Evolutionary conservation across 1,284 basidiomycete genomes (phyloP).

Genomic region (Sutorius eximius): DNA sequence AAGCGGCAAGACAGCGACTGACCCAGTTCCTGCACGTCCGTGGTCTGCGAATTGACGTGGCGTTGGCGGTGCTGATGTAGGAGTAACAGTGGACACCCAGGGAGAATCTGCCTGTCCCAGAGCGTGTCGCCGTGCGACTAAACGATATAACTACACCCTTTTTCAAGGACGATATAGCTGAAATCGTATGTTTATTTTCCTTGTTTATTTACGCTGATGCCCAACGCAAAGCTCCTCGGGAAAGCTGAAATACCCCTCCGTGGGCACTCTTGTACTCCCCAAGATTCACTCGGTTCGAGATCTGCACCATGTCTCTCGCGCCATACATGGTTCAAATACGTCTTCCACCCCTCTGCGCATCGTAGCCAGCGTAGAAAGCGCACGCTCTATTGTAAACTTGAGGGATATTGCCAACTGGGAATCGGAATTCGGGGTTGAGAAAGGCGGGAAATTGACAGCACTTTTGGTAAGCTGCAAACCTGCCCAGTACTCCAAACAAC

Average conservation of each 20-base stretch:
- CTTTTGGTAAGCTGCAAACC: conserved; percentile 44
- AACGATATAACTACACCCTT: conserved; percentile 75
- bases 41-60: conserved; percentile 12
- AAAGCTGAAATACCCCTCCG: conserved; percentile 46
- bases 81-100: conserved; percentile 30
- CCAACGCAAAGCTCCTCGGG: conserved; percentile 19
- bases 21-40: conserved; percentile 58
- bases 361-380: conserved; percentile 81
- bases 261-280: conserved; percentile 72
- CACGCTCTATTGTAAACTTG: conserved; percentile 60
- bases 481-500: conserved; percentile 35
- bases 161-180: conserved; percentile 68
- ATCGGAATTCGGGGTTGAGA: conserved; percentile 40
- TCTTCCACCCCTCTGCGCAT: conserved; percentile 48
- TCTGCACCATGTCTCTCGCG: conserved; percentile 60
- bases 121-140: conserved; percentile 70
- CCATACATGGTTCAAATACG: conserved; percentile 38
- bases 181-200: conserved; percentile 50
- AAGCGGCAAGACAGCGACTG: conserved; percentile 58
- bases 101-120: conserved; percentile 42
- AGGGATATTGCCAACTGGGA: conserved; percentile 67
- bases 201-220: background rate
- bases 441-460: conserved; percentile 53
- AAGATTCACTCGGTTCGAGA: conserved; percentile 74
- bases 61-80: conserved; percentile 8